phyloP scores from a whole-genome alignment of 305 asterid species.

The Andrographis paniculata region DNA sequence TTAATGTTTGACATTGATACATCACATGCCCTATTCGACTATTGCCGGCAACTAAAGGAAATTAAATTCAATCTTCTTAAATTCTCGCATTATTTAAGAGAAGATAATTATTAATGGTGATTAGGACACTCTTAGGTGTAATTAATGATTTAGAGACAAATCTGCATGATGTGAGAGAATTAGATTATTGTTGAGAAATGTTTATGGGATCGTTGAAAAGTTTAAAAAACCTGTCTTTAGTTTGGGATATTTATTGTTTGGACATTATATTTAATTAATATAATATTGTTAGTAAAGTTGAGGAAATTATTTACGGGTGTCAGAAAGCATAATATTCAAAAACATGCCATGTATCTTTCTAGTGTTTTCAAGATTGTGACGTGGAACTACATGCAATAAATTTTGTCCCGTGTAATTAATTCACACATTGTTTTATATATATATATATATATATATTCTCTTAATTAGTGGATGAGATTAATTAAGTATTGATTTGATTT shows the following conservation, averaged over 20 bases:
- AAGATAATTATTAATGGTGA: not conserved
- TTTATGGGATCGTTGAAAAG: no score
- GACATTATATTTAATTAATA: no score
- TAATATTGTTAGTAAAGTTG: no score
- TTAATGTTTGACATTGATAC: not conserved
- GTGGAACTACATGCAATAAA: slow-evolving; percentile 24
- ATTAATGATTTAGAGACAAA: slow-evolving; percentile 4
- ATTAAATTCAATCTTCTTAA: not conserved
- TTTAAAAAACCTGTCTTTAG: no score
- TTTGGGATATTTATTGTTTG: no score
- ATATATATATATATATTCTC: no score
- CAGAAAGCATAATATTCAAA: not conserved
- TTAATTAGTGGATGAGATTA: no score
- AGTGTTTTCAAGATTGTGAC: slow-evolving; percentile 23
- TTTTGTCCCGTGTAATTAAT: slow-evolving; percentile 15
- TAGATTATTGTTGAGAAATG: not conserved
- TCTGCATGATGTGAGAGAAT: slow-evolving; percentile 3
- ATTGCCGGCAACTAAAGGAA: not conserved
- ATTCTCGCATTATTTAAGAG: not conserved
- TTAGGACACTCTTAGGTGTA: slow-evolving; percentile 1
- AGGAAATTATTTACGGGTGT: not conserved
- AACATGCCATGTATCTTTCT: not conserved
- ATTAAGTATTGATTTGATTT: no score
- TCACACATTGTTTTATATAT: no score
- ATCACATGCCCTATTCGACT: not conserved